These are phyloP conservation scores for Pestalotiopsis sp. DNA, from an alignment of 2,329 filamentous ascomycete species.

Conservation along the genomic window DNA sequence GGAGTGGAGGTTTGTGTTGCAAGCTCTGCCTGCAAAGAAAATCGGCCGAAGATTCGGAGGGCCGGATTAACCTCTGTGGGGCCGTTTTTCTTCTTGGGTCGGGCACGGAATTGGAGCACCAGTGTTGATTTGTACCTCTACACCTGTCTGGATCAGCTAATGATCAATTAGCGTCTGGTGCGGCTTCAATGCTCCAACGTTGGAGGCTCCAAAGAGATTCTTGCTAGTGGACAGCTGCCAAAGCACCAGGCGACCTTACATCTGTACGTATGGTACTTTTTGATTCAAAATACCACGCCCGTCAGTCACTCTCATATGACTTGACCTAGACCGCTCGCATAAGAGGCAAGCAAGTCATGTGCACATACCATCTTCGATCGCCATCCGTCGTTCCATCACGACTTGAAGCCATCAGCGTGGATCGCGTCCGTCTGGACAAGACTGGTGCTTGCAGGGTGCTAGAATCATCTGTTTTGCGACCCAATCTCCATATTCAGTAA, in stretches of 20 bases:
- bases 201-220: not conserved
- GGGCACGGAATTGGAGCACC: not conserved
- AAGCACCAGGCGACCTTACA: no score
- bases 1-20: not conserved
- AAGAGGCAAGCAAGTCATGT: not conserved
- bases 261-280: not conserved
- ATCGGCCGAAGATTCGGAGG: not conserved
- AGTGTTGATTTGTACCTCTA: not conserved
- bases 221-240: not conserved
- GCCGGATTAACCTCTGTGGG: constrained; percentile 6
- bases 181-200: not conserved
- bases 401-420: not conserved
- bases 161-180: not conserved
- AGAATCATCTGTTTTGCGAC: not conserved
- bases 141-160: not conserved
- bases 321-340: not conserved
- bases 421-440: not conserved
- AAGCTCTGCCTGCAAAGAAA: not conserved
- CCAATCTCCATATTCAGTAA: not conserved
- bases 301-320: not conserved
- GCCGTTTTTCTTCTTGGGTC: not conserved
- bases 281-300: not conserved
- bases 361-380: not conserved
- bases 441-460: not conserved
- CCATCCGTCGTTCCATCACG: not conserved